A percentile compares a stretch with the other conserved stretches of the same genome.
These are phyloP conservation scores for Populus hybrid DNA, from an alignment of 441 rosid species.

Conservation along the genomic window DNA sequence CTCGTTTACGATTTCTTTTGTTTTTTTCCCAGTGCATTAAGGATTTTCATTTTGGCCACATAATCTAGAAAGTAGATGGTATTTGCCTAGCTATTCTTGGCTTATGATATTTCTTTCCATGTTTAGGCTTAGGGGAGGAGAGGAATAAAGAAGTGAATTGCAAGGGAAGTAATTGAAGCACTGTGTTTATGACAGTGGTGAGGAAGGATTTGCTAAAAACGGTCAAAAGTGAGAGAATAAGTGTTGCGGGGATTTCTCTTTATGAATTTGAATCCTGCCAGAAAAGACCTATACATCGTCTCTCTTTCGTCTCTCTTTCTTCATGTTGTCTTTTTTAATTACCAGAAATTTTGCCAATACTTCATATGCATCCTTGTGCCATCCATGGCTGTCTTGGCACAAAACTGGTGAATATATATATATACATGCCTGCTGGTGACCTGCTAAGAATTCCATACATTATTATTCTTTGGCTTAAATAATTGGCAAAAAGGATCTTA, in stretches of 20 bases:
- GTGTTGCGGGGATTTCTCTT: slow-evolving; percentile 39
- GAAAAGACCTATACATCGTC: slow-evolving; percentile 12
- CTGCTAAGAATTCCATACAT: too few species aligned
- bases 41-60: neutral
- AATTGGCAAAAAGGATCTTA: too few species aligned
- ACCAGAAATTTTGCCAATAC: neutral
- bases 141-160: slow-evolving; percentile 87
- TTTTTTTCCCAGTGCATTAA: too few species aligned
- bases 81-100: slow-evolving; percentile 22
- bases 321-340: slow-evolving; percentile 30
- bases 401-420: neutral
- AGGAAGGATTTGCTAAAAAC: slow-evolving; percentile 28
- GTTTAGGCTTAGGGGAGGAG: slow-evolving; percentile 18
- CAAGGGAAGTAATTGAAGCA: slow-evolving; percentile 59
- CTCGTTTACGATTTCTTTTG: neutral
- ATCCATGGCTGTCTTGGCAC: neutral
- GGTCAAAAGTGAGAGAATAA: slow-evolving; percentile 54
- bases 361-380: neutral
- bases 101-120: slow-evolving; percentile 25
- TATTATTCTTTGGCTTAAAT: too few species aligned
- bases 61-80: slow-evolving; percentile 18
- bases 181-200: slow-evolving; percentile 32
- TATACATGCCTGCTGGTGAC: neutral
- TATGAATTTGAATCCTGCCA: slow-evolving; percentile 23
- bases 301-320: too few species aligned